Conservation (phyloP, 1,139 yeast species). For the Saccharomycopsis hybrid region DNA sequence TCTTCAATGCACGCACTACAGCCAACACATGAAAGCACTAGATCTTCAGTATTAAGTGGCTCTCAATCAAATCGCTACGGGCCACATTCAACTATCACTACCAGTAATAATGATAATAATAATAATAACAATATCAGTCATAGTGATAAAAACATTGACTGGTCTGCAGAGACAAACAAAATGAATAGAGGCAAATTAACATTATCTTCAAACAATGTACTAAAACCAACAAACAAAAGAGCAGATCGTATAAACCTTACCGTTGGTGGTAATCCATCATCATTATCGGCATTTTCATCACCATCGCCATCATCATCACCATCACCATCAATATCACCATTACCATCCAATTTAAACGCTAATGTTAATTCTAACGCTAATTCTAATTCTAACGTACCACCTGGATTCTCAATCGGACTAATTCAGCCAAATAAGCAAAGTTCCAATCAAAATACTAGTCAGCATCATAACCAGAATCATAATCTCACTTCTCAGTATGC, state of each 20-base stretch:
- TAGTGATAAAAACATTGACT: constrained; percentile 14
- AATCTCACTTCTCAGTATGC: constrained; percentile 2
- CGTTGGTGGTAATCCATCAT: not conserved
- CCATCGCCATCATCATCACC: not conserved
- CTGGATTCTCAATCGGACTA: constrained; percentile 32
- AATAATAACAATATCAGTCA: constrained; percentile 1
- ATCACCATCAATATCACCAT: not conserved
- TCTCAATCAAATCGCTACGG: not conserved
- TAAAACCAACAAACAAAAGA: constrained; percentile 4
- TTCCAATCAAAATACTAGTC: not conserved
- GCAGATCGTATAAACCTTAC: not conserved
- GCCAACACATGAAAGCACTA: not conserved
- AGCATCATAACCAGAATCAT: not conserved
- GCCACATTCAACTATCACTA: not conserved
- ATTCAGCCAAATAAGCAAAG: constrained; percentile 27
- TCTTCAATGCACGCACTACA: not conserved
- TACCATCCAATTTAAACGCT: too few relatives aligned
- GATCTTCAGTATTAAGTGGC: not conserved
- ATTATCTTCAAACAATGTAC: constrained; percentile 9
- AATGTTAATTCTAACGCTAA: not conserved
- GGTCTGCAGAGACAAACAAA: constrained; percentile 16
- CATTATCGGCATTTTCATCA: not conserved
- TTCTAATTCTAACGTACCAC: constrained; percentile 26
- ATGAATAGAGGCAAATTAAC: constrained; percentile 15
- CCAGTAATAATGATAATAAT: not conserved